These are phyloP conservation scores for Fraxinus xanthoxyloides DNA, from an alignment of 305 asterid genomes.

Conservation along the genomic window DNA sequence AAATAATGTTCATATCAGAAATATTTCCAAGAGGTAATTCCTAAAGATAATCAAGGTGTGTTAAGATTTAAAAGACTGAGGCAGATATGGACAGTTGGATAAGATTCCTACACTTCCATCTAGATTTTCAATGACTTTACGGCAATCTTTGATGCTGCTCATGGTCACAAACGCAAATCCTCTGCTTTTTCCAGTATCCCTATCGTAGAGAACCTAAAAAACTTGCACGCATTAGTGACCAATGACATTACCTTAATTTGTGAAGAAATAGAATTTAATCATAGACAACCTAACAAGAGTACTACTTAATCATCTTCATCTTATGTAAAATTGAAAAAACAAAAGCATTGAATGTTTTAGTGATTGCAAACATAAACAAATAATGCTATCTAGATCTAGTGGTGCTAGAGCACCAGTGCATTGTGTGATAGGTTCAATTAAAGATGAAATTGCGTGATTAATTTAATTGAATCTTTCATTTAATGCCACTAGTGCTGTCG, in stretches of 20 bases:
- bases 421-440: no score
- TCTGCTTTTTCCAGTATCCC: slow-evolving; percentile 80
- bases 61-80: background rate
- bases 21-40: background rate
- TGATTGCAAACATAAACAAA: no score
- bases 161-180: slow-evolving; percentile 94
- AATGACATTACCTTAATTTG: background rate
- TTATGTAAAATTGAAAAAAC: background rate
- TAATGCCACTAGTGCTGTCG: no score
- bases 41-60: background rate
- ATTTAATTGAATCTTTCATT: no score
- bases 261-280: background rate
- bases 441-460: no score
- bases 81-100: background rate
- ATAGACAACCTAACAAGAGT: background rate
- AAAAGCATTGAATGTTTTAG: background rate
- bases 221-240: background rate
- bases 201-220: slow-evolving; percentile 74
- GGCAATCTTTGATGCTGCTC: slow-evolving; percentile 81
- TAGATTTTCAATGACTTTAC: slow-evolving; percentile 62
- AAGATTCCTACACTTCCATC: slow-evolving; percentile 71
- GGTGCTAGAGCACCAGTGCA: no score
- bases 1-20: background rate
- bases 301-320: background rate
- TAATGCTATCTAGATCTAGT: no score